Conservation (phyloP, 2,329 filamentous ascomycete genomes). For the Ophiocordyceps sinensis region DNA sequence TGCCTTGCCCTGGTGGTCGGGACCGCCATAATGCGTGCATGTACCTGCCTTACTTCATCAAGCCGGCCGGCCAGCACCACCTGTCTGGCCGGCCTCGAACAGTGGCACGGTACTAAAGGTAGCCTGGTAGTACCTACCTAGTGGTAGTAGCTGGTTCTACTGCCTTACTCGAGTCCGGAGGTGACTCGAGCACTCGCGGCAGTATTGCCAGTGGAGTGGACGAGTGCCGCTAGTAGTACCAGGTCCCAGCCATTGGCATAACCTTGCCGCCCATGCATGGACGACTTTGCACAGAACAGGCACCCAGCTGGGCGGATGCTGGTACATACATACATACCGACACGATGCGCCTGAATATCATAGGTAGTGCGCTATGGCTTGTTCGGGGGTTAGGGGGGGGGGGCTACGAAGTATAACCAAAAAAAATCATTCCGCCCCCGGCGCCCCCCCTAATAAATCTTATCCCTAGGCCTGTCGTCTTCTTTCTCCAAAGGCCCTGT, state of each 20-base stretch:
- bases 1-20: neutral
- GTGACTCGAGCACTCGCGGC: neutral
- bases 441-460: neutral
- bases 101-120: neutral
- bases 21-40: neutral
- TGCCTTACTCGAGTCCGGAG: neutral
- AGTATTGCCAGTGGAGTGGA: neutral
- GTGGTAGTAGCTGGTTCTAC: neutral
- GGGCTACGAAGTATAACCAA: too few species aligned
- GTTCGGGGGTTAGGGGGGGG: too few species aligned
- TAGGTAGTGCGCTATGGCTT: too few species aligned
- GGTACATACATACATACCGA: too few species aligned
- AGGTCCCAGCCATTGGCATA: neutral
- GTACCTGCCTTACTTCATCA: neutral
- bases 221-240: neutral
- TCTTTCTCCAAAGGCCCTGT: neutral
- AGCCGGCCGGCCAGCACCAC: neutral
- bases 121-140: neutral
- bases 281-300: too few species aligned
- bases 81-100: too few species aligned
- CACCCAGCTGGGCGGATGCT: too few species aligned
- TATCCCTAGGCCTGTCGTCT: neutral
- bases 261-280: neutral
- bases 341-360: too few species aligned
- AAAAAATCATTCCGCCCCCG: neutral